A percentile compares a stretch with the other conserved stretches of the same genome.
phyloP scores from a whole-genome alignment of 768 basidiomycete genomes.

The Vararia minispora region DNA sequence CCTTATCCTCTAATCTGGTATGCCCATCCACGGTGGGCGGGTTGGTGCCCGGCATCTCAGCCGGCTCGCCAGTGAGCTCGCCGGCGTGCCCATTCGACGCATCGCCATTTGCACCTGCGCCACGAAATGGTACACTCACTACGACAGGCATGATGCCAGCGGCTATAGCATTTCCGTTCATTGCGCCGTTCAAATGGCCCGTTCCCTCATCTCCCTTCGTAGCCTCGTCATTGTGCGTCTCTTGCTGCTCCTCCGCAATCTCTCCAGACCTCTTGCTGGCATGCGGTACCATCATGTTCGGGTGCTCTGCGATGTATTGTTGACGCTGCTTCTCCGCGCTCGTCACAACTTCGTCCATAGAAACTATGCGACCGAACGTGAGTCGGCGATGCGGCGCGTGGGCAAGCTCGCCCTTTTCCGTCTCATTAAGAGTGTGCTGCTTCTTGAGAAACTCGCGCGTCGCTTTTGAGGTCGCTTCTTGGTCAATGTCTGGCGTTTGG shows the following conservation, averaged over 20 bases:
- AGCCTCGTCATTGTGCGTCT: neutral
- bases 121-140: too few relatives aligned
- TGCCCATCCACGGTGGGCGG: neutral
- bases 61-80: too few relatives aligned
- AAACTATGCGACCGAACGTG: neutral
- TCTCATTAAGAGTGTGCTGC: slow-evolving; percentile 1
- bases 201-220: neutral
- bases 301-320: neutral
- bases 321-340: neutral
- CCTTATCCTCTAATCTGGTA: neutral
- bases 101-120: too few relatives aligned
- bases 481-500: slow-evolving; percentile 8
- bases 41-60: neutral
- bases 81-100: too few relatives aligned
- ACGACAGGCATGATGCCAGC: too few relatives aligned
- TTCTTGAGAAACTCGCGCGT: slow-evolving; percentile 5
- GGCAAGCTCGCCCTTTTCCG: neutral
- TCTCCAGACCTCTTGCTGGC: neutral
- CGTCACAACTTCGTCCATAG: too few relatives aligned
- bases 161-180: neutral
- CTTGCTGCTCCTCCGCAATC: neutral
- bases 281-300: neutral
- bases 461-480: neutral
- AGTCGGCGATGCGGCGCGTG: neutral
- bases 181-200: neutral